Evolutionary conservation across 306 rosid genomes (phyloP), one percentile per base, ranked within the genome.

Genomic region (Lagenaria siceraria): DNA sequence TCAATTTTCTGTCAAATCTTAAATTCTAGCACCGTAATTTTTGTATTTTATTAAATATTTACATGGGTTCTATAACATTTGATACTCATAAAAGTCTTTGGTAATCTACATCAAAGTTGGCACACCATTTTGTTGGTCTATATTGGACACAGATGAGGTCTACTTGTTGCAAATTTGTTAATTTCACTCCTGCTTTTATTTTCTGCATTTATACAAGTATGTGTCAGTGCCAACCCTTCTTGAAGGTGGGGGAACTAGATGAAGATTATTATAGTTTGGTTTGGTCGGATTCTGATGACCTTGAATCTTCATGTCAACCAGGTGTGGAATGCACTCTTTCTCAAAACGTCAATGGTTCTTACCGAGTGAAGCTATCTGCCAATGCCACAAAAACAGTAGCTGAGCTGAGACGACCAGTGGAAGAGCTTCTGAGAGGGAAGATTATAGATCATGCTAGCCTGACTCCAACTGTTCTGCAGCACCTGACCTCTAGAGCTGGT

Each of bases 381-480:
- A 92, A 88, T 86, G 99, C 98, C 69, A 96, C 99, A 40, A 88
- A 69, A 86, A 87, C 76, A 3, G 92, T 96, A 58, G 97, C 98
- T 29, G 92, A 92, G 77, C 81, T 87, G 75, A 88, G 99, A 80
- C 86, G 88, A 75, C 96, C 82, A 55, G 85, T 90, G 64, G 99
- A 96, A 83, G 92, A 87, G 83, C 88, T 92, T 36, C 76, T 86
- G 61, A 87, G 90, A 72, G 99, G 99, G 80, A 89, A 84, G 85
- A 83, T 83, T 49, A 77, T 96, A 48, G 84, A 83, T 21, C 79
- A 92, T 27, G 76, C 78, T 59, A 84, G 87, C 82, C 88, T 92
- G 78, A 85, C 90, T 62, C 97, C 98, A 62, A 73, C 86, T 66
- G 84, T 87, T 83, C 69, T 92, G 58, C 96, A 86, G 83, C 87